These are phyloP conservation scores for Pichia kudriavzevii DNA, from an alignment of 1,139 yeast species.

Conservation along the genomic window DNA sequence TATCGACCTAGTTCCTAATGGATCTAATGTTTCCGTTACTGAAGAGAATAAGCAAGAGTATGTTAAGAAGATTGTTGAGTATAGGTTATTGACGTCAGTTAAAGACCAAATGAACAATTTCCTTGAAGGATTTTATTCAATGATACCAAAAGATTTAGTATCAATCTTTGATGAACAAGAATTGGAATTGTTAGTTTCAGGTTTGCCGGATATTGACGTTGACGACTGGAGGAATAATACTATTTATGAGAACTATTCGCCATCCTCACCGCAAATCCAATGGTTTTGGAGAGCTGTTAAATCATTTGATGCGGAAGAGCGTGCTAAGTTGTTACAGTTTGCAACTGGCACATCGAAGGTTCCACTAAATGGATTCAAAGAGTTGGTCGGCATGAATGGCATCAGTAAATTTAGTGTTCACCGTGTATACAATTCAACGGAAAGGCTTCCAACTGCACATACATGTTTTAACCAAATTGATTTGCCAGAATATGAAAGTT, in stretches of 20 bases:
- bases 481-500: constrained; percentile 85
- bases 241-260: constrained; percentile 72
- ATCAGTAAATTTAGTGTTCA: constrained; percentile 83
- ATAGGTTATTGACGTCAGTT: constrained; percentile 75
- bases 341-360: constrained; percentile 98
- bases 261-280: constrained; percentile 80
- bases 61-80: constrained; percentile 79
- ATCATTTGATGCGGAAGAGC: constrained; percentile 87
- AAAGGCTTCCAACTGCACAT: constrained; percentile 89
- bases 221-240: constrained; percentile 93
- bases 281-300: constrained; percentile 99
- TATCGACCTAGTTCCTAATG: constrained; percentile 60
- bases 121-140: constrained; percentile 81
- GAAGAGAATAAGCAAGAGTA: constrained; percentile 89
- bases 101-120: constrained; percentile 84
- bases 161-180: constrained; percentile 94
- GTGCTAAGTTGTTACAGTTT: constrained; percentile 89
- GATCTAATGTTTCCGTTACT: constrained; percentile 78
- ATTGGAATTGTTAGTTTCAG: constrained; percentile 83
- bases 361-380: constrained; percentile 90
- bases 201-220: constrained; percentile 92
- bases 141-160: constrained; percentile 81
- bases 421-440: constrained; percentile 78
- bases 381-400: constrained; percentile 83
- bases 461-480: constrained; percentile 95